A percentile compares a stretch with the other conserved stretches of the same genome.
Conservation (phyloP, 1,284 basidiomycete species). For the Chondrostereum purpureum region DNA sequence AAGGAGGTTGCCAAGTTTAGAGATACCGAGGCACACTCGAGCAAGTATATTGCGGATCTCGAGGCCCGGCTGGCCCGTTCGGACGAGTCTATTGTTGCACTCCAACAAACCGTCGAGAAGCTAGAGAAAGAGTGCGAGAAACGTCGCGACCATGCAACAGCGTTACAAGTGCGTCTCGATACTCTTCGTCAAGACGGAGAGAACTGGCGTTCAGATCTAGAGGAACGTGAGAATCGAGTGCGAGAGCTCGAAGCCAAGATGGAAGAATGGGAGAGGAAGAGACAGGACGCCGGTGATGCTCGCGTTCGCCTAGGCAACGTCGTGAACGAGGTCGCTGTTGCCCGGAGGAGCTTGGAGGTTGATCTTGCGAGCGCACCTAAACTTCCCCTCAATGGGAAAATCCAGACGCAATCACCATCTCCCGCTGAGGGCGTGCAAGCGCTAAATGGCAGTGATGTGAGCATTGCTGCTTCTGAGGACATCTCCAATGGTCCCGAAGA, state of each 20-base stretch:
- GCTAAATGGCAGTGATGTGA: slow-evolving; percentile 13
- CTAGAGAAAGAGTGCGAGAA: slow-evolving; percentile 74
- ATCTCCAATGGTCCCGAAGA: slow-evolving; percentile 9
- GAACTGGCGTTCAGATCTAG: slow-evolving; percentile 74
- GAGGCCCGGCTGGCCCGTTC: slow-evolving; percentile 77
- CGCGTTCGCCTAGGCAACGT: slow-evolving; percentile 58
- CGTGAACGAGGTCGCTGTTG: slow-evolving; percentile 64
- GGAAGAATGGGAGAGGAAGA: slow-evolving; percentile 67
- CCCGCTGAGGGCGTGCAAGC: no score
- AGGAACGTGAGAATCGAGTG: slow-evolving; percentile 71
- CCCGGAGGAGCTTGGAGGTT: slow-evolving; percentile 57
- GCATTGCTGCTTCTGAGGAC: slow-evolving; percentile 3
- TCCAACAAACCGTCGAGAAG: slow-evolving; percentile 68
- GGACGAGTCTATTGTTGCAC: slow-evolving; percentile 66
- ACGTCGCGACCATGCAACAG: slow-evolving; percentile 60
- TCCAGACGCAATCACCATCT: slow-evolving; percentile 22
- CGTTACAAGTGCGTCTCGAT: slow-evolving; percentile 70
- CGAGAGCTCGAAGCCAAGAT: slow-evolving; percentile 72
- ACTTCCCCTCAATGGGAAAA: no score
- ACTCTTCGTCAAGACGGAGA: slow-evolving; percentile 64
- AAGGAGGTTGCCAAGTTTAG: slow-evolving; percentile 77
- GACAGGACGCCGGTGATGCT: slow-evolving; percentile 57
- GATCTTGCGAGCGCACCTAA: slow-evolving; percentile 19
- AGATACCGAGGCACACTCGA: slow-evolving; percentile 67
- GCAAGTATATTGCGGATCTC: slow-evolving; percentile 84